Evolutionary conservation across 345 rosid genomes (phyloP).

Genomic region (Ceriops decandra): DNA sequence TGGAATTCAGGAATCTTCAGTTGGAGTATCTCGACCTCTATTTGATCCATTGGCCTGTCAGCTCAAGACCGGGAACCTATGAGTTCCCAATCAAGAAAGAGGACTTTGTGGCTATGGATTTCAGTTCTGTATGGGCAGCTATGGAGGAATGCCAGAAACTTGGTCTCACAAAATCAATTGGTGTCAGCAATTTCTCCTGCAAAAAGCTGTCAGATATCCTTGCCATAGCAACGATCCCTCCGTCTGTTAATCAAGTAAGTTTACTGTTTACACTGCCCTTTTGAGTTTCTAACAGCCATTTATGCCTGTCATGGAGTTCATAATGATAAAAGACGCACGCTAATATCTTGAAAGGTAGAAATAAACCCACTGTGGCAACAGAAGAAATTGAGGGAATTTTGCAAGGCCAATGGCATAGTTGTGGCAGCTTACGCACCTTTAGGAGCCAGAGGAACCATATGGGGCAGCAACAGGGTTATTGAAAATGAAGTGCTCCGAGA

Average conservation of each 20-base stretch:
- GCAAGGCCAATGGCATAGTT: slow-evolving; percentile 44
- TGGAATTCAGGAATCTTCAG: slow-evolving; percentile 50
- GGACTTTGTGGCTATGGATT: slow-evolving; percentile 61
- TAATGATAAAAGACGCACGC: neutral
- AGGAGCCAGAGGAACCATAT: slow-evolving; percentile 56
- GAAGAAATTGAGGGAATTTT: slow-evolving; percentile 54
- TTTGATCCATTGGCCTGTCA: slow-evolving; percentile 83
- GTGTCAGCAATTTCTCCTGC: slow-evolving; percentile 79
- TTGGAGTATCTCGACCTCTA: slow-evolving; percentile 70
- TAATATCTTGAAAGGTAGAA: slow-evolving; percentile 55
- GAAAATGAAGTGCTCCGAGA: slow-evolving; percentile 58
- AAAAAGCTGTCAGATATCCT: slow-evolving; percentile 62
- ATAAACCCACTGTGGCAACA: slow-evolving; percentile 87
- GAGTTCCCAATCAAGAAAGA: slow-evolving; percentile 68
- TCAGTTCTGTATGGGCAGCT: slow-evolving; percentile 58
- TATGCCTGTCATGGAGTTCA: neutral
- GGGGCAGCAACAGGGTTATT: slow-evolving; percentile 66
- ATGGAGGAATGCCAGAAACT: slow-evolving; percentile 71
- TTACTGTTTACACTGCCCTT: neutral
- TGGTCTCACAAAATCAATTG: slow-evolving; percentile 67
- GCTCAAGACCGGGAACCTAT: slow-evolving; percentile 52
- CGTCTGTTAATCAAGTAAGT: slow-evolving; percentile 71
- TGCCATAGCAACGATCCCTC: slow-evolving; percentile 60
- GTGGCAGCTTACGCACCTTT: slow-evolving; percentile 60
- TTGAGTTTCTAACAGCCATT: neutral